Evolutionary conservation across 2,329 filamentous ascomycete species (phyloP), one percentile per base, ranked within the genome.

Genomic region (Cladobotryum mycophilum): DNA sequence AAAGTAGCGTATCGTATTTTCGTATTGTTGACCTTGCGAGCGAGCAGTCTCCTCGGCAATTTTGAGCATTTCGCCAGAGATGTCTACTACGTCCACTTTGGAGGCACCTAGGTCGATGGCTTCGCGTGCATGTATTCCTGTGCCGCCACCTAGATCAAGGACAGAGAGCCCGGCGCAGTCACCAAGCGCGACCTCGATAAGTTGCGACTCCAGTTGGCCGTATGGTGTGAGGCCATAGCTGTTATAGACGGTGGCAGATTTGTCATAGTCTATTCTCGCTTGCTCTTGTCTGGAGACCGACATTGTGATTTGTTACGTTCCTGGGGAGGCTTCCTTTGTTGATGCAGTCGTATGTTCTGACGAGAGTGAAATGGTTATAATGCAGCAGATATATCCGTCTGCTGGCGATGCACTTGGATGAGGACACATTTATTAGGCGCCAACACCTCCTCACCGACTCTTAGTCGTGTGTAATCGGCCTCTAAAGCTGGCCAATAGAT

Each of bases 71-170:
- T 40, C 20, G 17, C 17, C 12, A 11, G 46, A 49, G 22, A 46
- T 15, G n/a, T 53, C 51, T 17, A 53, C 47, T 18, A 53, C 34
- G 25, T 53, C 51, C 20, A 53, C 46, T 5, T 20, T 18, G 17
- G n/a, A 22, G 4, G 51, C 51, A 18, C 51, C 51, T 3, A 46
- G 46, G 18, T 35, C 41, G 5, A 53, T 30, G 15, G 51, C 51
- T n/a, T 45, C n/a, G 3, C 51, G 41, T 12, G 51, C 51, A 13
- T 46, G 22, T 15, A 49, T 15, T 5, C 51, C 51, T 6, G 36
- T 13, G 22, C 51, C 51, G 36, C 51, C 51, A 20, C 41, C 51
- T 13, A 53, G 30, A 17, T 53, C 51, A 13, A 53, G 51, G 15
- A 53, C 36, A n/a, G 17, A 18, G 8, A 42, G 35, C 5, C 37